Base-by-base conservation (phyloP, 176 grass and related monocot species). In the Aegilops longissima region DNA sequence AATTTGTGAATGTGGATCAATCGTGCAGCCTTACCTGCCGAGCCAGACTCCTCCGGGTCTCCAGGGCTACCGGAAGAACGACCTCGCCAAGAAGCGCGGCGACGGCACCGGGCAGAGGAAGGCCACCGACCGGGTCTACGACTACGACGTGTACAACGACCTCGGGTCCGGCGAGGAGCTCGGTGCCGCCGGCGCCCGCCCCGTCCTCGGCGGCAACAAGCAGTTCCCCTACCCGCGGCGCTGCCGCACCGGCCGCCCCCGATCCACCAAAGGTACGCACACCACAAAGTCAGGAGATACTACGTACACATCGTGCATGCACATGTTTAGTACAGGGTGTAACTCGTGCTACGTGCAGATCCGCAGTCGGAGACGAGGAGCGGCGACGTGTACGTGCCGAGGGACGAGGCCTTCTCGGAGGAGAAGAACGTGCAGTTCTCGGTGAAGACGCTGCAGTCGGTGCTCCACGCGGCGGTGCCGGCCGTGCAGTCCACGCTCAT, bases 101-200 rank as follows among this genome's bases (percentile, higher is more conserved):
- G 33, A 93, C 10, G 89, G 87, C 20, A 6, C 34, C 5, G 95
- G 91, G 6, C 35, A 92, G 87, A 52, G 95, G 56, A 81, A 93
- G 88, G 7, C 66, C 24, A 83, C 31, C 16, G 91, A 98, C 54
- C 73, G 91, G 29, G 89, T 95, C 81, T 95, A 98, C 68, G 95
- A 98, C 86, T 98, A 92, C 66, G 95, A 87, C 83, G 70, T 80
- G 2, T 98, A 98, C 83, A 93, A 98, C 44, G 95, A 98, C 42
- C 87, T 98, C 2, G 89, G 91, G 17, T 33, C 89, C 10, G 81
- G 88, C 0, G 91, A 98, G 83, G 18, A 90, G 61, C 3, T 20
- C 30, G 51, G 54, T 12, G 58, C 9, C 13, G 64, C 12, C 58
- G 67, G 77, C 38, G 65, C 91, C 71, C 84, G 93, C 1, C 91